Evolutionary conservation across 352 stramenopile genomes (phyloP), one percentile per base, ranked within the genome.

Genomic region (Globisporangium parvum): DNA sequence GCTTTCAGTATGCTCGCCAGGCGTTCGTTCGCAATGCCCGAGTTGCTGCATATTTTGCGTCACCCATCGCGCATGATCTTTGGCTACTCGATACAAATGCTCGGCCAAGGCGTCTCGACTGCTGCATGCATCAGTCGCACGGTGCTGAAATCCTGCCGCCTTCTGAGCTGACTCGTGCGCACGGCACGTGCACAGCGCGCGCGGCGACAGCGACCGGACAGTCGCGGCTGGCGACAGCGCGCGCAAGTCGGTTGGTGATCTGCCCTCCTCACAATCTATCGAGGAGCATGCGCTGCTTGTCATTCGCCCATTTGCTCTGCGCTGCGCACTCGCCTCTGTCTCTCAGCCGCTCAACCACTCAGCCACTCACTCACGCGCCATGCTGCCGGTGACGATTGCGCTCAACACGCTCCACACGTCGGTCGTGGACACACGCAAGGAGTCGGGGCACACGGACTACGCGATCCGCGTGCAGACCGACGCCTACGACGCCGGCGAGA

Each of bases 401-500:
- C 68, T 93, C 21, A 75, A 62, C 48, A 67, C 75, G 20, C 66
- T 93, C 53, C 78, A 73, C 61, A 81, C 67, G 23, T 73, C 60
- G 21, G 75, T 93, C 46, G 68, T 91, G n/a, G 73, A 83, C 59
- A 89, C 83, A 24, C 80, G 80, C 59, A 90, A 89, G 63, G 72
- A 86, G 37, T 69, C 69, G 50, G 65, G 79, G 46, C 80, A 91
- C 77, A 93, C 83, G n/a, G 80, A 93, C 69, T 93, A 93, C 55
- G 80, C 79, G 51, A 85, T 93, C 65, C 77, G 79, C 42, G 77
- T 93, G 49, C 75, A 85, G 70, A 73, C 77, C 45, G 72, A 83
- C 54, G 63, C 70, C 35, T 81, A 66, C 54, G 75, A 75, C 57
- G 70, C 82, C 33, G 65, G 68, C 18, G 75, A 77, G 60, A 72